Percentiles rank a stretch among this genome's conserved stretches.
Conservation (phyloP, 441 rosid species). For the Oxalis stricta region DNA sequence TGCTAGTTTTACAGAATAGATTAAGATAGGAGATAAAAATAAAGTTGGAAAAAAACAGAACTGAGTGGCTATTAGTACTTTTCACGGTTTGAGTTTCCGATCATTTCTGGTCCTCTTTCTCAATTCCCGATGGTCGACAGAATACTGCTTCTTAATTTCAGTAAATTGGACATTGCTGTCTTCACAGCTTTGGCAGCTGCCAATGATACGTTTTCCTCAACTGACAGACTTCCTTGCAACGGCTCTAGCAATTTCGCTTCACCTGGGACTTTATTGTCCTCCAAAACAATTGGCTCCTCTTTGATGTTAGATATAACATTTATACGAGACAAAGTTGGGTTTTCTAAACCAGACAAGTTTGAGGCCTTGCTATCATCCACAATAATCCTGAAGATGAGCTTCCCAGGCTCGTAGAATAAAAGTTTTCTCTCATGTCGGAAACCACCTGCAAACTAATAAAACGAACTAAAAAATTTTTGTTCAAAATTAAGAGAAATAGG, state of each 20-base stretch:
- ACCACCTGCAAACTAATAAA: constrained; percentile 47
- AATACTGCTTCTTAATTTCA: constrained; percentile 87
- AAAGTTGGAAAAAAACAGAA: too few relatives aligned
- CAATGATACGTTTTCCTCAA: constrained; percentile 42
- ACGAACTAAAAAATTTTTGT: too few relatives aligned
- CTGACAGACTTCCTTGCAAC: constrained; percentile 52
- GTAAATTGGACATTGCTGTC: constrained; percentile 54
- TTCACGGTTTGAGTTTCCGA: constrained; percentile 36
- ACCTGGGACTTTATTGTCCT: constrained; percentile 49
- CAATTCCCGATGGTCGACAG: constrained; percentile 56
- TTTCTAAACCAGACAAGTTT: constrained; percentile 34
- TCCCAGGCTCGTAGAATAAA: constrained; percentile 60
- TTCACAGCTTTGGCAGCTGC: constrained; percentile 74
- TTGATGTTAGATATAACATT: constrained; percentile 33
- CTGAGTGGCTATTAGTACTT: too few relatives aligned
- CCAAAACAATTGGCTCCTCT: constrained; percentile 19
- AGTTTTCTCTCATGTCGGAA: constrained; percentile 33
- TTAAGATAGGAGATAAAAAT: too few relatives aligned
- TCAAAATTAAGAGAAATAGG: too few relatives aligned
- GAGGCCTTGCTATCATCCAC: constrained; percentile 82
- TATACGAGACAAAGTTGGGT: constrained; percentile 42
- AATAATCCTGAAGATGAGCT: constrained; percentile 24
- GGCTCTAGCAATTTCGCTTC: constrained; percentile 50
- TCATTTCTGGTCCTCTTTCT: constrained; percentile 84
- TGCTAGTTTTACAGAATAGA: too few relatives aligned